These are phyloP conservation scores for Candida schatavii DNA, from an alignment of 805 yeast genomes.

Conservation along the genomic window DNA sequence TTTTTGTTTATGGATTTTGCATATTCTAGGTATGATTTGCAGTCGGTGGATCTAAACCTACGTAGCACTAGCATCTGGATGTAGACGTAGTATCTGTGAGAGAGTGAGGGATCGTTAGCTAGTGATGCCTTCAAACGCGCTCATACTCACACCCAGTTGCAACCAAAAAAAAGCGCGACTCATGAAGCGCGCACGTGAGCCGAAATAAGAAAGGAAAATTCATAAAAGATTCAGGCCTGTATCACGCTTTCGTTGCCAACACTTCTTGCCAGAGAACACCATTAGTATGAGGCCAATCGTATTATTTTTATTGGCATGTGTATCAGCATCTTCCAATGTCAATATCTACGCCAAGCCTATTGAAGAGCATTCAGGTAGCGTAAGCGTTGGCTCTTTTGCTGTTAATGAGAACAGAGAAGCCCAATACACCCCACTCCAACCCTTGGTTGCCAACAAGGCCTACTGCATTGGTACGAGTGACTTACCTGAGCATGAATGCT, in stretches of 20 bases:
- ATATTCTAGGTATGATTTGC: slow-evolving; percentile 27
- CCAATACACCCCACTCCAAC: slow-evolving; percentile 9
- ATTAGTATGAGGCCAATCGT: background rate
- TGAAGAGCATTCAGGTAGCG: slow-evolving; percentile 1
- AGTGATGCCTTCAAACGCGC: too few species aligned
- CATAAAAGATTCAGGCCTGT: too few species aligned
- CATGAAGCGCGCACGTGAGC: too few species aligned
- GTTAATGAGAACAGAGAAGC: slow-evolving; percentile 1
- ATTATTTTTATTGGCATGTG: background rate
- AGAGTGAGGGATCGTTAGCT: too few species aligned
- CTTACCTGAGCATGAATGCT: slow-evolving; percentile 28
- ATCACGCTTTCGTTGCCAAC: too few species aligned
- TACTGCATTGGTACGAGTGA: slow-evolving; percentile 34
- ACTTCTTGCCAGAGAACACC: too few species aligned
- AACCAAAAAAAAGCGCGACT: too few species aligned
- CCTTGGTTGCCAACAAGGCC: slow-evolving; percentile 8
- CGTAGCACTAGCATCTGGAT: too few species aligned
- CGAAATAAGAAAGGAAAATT: too few species aligned
- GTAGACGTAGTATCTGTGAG: too few species aligned
- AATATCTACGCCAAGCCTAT: slow-evolving; percentile 7
- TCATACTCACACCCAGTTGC: too few species aligned
- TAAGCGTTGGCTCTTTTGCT: slow-evolving; percentile 14
- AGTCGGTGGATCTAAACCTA: slow-evolving; percentile 9
- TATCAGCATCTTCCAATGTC: background rate
- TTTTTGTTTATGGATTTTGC: slow-evolving; percentile 21